Percentiles rank a stretch among this genome's conserved stretches.
Evolutionary conservation across 2,329 filamentous ascomycete species (phyloP).

Genomic region (Arthrobotrys pseudoclavata): DNA sequence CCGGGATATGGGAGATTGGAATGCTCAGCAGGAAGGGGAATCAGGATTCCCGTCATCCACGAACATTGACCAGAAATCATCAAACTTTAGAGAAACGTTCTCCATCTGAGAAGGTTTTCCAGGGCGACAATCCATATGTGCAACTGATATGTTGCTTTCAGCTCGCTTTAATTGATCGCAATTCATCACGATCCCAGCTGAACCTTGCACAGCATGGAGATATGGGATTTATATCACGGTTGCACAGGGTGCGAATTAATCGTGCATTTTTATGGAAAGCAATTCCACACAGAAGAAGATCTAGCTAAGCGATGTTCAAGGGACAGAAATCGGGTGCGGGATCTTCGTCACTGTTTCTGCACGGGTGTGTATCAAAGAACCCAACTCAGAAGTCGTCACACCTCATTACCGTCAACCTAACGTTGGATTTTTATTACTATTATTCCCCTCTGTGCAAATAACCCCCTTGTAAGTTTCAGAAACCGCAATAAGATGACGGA

Average conservation of each 20-base stretch:
- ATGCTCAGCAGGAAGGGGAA: constrained; percentile 38
- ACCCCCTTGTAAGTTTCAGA: constrained; percentile 57
- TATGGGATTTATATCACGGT: constrained; percentile 20
- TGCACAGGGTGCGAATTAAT: constrained; percentile 5
- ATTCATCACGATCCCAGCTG: constrained; percentile 23
- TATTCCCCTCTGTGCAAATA: background rate
- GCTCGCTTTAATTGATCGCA: constrained; percentile 21
- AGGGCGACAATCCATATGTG: constrained; percentile 22
- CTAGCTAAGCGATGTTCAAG: constrained; percentile 20
- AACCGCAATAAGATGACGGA: constrained; percentile 53
- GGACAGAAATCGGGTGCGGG: constrained; percentile 15
- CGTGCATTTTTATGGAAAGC: constrained; percentile 15
- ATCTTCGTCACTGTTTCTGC: constrained; percentile 12
- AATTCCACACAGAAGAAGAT: constrained; percentile 9
- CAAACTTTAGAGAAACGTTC: constrained; percentile 15
- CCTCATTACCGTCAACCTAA: background rate
- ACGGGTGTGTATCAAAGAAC: constrained; percentile 26
- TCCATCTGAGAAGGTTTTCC: constrained; percentile 10
- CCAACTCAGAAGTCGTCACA: constrained; percentile 16
- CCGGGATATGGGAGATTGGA: constrained; percentile 58
- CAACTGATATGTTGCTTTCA: constrained; percentile 23
- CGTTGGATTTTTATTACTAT: constrained; percentile 11
- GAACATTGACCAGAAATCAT: constrained; percentile 24
- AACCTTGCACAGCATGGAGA: constrained; percentile 8
- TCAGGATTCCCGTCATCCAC: constrained; percentile 32